These are phyloP conservation scores for Begonia fuchsioides DNA, from an alignment of 306 rosid species.

Conservation along the genomic window DNA sequence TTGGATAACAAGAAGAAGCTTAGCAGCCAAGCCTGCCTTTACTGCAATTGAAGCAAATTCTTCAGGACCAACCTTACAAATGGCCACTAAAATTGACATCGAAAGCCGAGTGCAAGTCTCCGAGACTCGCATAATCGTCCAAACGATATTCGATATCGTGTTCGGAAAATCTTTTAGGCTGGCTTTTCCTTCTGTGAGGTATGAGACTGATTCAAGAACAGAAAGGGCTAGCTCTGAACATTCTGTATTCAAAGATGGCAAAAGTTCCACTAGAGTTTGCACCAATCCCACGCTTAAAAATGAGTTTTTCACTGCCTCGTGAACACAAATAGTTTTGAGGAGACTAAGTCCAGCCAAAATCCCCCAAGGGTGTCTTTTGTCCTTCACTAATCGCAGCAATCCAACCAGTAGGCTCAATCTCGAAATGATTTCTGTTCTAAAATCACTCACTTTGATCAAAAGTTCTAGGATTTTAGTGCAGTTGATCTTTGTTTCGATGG, in stretches of 20 bases:
- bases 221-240: slow-evolving; percentile 28
- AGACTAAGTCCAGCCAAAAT: slow-evolving; percentile 27
- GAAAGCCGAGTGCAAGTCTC: slow-evolving; percentile 41
- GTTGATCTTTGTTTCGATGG: slow-evolving; percentile 42
- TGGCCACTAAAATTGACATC: slow-evolving; percentile 36
- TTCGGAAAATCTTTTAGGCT: slow-evolving; percentile 37
- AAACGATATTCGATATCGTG: slow-evolving; percentile 28
- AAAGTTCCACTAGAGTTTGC: slow-evolving; percentile 25
- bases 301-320: slow-evolving; percentile 24
- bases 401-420: slow-evolving; percentile 40
- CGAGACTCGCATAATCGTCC: slow-evolving; percentile 38
- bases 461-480: slow-evolving; percentile 30
- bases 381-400: slow-evolving; percentile 34
- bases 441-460: slow-evolving; percentile 18
- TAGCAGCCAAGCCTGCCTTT: slow-evolving; percentile 47
- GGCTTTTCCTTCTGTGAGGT: slow-evolving; percentile 28
- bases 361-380: slow-evolving; percentile 30
- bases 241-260: slow-evolving; percentile 24
- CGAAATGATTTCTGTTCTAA: slow-evolving; percentile 12
- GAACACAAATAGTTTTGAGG: slow-evolving; percentile 22
- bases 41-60: slow-evolving; percentile 40
- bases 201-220: slow-evolving; percentile 27
- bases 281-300: slow-evolving; percentile 27
- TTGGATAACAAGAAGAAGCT: slow-evolving; percentile 40
- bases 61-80: slow-evolving; percentile 39